Base-by-base conservation (phyloP, 2,329 filamentous ascomycete species). In the Penicillium verrucosum region DNA sequence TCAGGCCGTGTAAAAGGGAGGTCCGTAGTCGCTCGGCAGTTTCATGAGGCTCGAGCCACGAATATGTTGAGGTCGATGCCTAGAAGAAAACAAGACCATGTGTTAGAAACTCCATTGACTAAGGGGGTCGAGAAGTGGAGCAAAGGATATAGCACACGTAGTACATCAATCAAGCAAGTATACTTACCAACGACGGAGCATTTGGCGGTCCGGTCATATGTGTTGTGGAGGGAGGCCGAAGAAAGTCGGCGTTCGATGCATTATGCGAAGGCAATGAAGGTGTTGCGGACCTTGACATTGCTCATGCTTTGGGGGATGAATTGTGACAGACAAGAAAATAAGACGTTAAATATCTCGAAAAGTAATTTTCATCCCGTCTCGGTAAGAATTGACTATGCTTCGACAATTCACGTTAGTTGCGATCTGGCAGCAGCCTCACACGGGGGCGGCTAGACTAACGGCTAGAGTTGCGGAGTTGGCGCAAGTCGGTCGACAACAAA, bases 1-100 rank as follows among this genome's bases (percentile, higher is more conserved):
- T 86, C 14, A 99, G 82, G 51, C 94, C 94, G 68, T 90, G 83
- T 14, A 82, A 85, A 27, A 96, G 79, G n/a, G 92, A 97, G 4
- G 93, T 95, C 62, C 87, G 82, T 52, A 97, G 80, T 62, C 85
- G 86, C 52, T 86, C 81, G 43, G 91, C 92, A 11, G 89, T 88
- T 75, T 96, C 89, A 69, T 87, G 81, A 21, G 88, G 82, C n/a
- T 86, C 88, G 70, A 97, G 83, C 68, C 84, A 77, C 45, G 85
- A 84, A 69, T 84, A 86, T 38, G 73, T 76, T 37, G 77, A 77
- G 43, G 78, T 79, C 51, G 76, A 74, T 38, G 72, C 71, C 73
- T 78, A 63, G 3, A 29, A 50, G 43, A 48, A 5, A 47, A 43
- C 48, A 53, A 44, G 53, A 46, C 16, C 58, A 53, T 34, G 57